Evolutionary conservation across 371 early-diverging fungal genomes (phyloP), one percentile per base, ranked within the genome.

Genomic region (Apophysomyces trapeziformis): DNA sequence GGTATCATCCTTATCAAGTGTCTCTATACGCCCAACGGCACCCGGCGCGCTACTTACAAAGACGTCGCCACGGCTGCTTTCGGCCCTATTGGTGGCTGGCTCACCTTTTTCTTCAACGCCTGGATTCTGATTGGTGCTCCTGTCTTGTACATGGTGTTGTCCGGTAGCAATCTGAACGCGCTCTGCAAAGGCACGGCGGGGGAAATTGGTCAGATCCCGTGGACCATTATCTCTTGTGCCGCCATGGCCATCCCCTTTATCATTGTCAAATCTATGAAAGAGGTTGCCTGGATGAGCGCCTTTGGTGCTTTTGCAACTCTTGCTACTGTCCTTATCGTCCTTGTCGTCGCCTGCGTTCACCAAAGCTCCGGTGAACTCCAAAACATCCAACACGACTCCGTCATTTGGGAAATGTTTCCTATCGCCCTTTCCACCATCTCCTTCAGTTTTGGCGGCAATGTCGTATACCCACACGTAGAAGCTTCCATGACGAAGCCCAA

Each of bases 401-500:
- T 79, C 44, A 81, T 85, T 46, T 80, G 80, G 74, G 64, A 75
- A 14, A 80, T 86, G 61, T 77, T 89, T 50, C 87, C 89, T 7
- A 69, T 84, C 11, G 84, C 89, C 1, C 67, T 89, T 1, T 80
- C 84, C 38, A 88, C 89, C 5, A 89, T 93, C 43, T 91, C 89
- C 58, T 92, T 92, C 74, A 85, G 87, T 68, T 93, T 89, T 63
- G 93, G 94, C 62, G 94, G 93, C 50, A 93, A 92, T 69, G 85
- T 90, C 26, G 86, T 93, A 57, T 93, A 90, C 50, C 92, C 94
- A 14, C 91, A 93, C 68, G 89, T 95, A 18, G 93, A 94, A 73
- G 86, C 87, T 35, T 90, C 93, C 18, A 94, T 96, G 95, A 81
- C 84, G 67, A 71, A 86, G 18, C 95, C 94, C 61, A 76, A 82